Base-by-base conservation (phyloP, 2,329 filamentous ascomycete species). In the Colletotrichum sp. region DNA sequence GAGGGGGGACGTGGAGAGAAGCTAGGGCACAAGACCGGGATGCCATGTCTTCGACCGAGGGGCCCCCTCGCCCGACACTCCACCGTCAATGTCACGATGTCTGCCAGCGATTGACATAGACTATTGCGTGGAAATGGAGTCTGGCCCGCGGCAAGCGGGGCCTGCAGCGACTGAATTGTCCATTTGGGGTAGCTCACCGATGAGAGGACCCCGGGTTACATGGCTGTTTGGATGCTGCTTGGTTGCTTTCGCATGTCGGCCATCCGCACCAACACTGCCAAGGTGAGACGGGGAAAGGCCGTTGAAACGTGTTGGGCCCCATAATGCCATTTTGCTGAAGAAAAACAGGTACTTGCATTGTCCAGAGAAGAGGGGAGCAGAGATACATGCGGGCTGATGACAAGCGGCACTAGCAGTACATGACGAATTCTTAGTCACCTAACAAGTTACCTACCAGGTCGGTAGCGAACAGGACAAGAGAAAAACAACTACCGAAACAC, bases 121-220 rank as follows among this genome's bases (percentile, higher is more conserved):
- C 64, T 49, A 69, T 34, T 65, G 39, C 57, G 64, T 64, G 60
- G 73, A 76, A 69, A 69, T n/a, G 73, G 49, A 49, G 73, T n/a
- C 32, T 64, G 24, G 70, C 34, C 70, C 64, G 63, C 44, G 64
- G 73, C 44, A 30, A 34, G 64, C 70, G 70, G 73, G 73, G 70
- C 44, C 12, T 5, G 24, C 6, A 32, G 21, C 30, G 9, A 65
- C 28, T 13, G 24, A 55, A 65, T 24, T 59, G 26, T 62, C 64
- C 28, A n/a, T 76, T 73, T 69, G 57, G 64, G 64, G 57, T 65
- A 76, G 70, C 44, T 69, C 70, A 60, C 73, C 73, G 73, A 69
- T 21, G 39, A 30, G 64, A 49, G 57, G 15, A 59, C 52, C 52
- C 32, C 32, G 52, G 66, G 30, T 55, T 32, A 21, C 55, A 63